A percentile compares a stretch with the other conserved stretches of the same genome.
These are phyloP conservation scores for Gossypium schwendimanii DNA, from an alignment of 441 rosid species.

Conservation along the genomic window DNA sequence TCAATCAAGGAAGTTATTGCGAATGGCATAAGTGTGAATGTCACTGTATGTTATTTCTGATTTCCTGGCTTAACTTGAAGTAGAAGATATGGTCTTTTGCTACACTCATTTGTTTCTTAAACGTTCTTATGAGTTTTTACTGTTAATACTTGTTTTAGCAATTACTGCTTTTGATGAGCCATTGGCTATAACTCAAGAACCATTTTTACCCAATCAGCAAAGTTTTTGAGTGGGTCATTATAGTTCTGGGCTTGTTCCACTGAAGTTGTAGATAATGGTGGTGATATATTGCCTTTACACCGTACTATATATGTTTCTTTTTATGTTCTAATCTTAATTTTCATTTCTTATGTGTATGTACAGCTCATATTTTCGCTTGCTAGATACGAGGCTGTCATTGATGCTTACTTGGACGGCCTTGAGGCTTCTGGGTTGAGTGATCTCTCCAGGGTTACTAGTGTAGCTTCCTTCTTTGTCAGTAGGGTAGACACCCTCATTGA, in stretches of 20 bases:
- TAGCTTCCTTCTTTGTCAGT: constrained; percentile 96
- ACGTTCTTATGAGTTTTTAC: not conserved
- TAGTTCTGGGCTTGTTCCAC: not conserved
- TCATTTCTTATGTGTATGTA: constrained; percentile 12
- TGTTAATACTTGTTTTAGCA: not conserved
- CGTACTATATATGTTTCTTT: not conserved
- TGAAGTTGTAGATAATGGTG: not conserved
- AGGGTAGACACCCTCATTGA: constrained; percentile 91
- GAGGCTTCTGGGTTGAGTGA: constrained; percentile 88
- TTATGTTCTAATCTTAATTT: constrained; percentile 1
- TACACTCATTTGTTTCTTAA: not conserved
- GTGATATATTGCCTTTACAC: not conserved
- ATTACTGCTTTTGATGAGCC: not conserved
- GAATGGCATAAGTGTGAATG: constrained; percentile 82
- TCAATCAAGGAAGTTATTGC: constrained; percentile 90
- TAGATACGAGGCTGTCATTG: constrained; percentile 92
- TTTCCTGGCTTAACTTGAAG: constrained; percentile 13
- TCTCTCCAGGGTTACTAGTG: constrained; percentile 94
- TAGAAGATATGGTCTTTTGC: not conserved
- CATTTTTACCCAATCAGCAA: too few relatives aligned
- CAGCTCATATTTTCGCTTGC: constrained; percentile 93
- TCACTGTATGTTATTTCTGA: constrained; percentile 63
- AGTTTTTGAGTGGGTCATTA: too few relatives aligned
- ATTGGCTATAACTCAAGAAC: too few relatives aligned
- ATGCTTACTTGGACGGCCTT: constrained; percentile 96